A percentile compares a stretch with the other conserved stretches of the same genome.
These are phyloP conservation scores for Beauveria brongniartii DNA, from an alignment of 2,329 filamentous ascomycete species.

Conservation along the genomic window DNA sequence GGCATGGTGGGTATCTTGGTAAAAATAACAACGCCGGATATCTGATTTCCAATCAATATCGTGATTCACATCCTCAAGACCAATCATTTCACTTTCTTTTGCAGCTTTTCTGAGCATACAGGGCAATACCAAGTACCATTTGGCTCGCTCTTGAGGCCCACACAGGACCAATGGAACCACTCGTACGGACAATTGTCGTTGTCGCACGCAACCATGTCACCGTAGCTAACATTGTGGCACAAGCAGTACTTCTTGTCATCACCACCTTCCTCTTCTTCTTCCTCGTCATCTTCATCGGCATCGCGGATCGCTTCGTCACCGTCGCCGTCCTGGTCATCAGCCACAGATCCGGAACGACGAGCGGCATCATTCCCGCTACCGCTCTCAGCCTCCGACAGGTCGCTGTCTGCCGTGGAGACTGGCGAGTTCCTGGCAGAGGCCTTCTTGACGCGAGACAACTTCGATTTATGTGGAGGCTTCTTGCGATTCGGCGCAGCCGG, in stretches of 20 bases:
- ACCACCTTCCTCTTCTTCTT: slow-evolving; percentile 62
- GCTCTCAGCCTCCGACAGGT: slow-evolving; percentile 56
- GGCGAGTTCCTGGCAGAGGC: slow-evolving; percentile 51
- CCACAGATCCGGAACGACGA: slow-evolving; percentile 23
- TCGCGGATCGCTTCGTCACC: slow-evolving; percentile 48
- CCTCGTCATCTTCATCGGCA: slow-evolving; percentile 54
- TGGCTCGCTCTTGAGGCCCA: slow-evolving; percentile 59
- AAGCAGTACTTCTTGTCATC: slow-evolving; percentile 77
- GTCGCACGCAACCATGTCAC: slow-evolving; percentile 85
- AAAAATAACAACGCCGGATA: slow-evolving; percentile 2
- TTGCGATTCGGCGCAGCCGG: slow-evolving; percentile 37
- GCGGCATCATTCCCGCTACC: slow-evolving; percentile 41
- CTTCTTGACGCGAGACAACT: slow-evolving; percentile 54
- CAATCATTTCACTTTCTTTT: slow-evolving; percentile 27
- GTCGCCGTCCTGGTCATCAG: slow-evolving; percentile 31
- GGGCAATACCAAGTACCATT: slow-evolving; percentile 63
- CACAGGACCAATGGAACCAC: slow-evolving; percentile 81
- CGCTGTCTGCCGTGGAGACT: slow-evolving; percentile 55
- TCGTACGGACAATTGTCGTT: slow-evolving; percentile 74
- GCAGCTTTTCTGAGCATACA: slow-evolving; percentile 46
- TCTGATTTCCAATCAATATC: neutral
- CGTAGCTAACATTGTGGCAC: slow-evolving; percentile 76
- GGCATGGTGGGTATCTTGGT: neutral
- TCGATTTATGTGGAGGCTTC: slow-evolving; percentile 49
- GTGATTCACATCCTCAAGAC: neutral